A percentile compares a stretch with the other conserved stretches of the same genome.
Conservation (phyloP, 257 asterid species). For the Petunia axillaris region DNA sequence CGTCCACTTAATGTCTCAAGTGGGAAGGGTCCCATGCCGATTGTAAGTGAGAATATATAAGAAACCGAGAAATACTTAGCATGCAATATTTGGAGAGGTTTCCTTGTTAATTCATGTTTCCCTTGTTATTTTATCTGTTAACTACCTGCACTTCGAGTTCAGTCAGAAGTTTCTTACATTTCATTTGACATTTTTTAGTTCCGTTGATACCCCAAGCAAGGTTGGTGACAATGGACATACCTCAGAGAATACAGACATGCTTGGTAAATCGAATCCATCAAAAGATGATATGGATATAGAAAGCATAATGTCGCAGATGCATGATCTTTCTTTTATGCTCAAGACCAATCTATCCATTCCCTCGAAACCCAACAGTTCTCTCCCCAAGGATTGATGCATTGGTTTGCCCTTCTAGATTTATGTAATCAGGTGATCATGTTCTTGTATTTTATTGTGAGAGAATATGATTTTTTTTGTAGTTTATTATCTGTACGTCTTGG, state of each 20-base stretch:
- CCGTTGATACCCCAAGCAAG: constrained; percentile 25
- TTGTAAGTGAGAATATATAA: neutral
- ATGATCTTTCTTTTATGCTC: constrained; percentile 59
- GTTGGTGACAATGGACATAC: constrained; percentile 24
- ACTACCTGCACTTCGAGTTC: neutral
- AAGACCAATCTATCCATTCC: constrained; percentile 43
- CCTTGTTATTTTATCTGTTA: neutral
- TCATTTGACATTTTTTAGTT: constrained; percentile 29
- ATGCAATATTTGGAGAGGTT: constrained; percentile 3
- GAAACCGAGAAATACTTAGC: neutral
- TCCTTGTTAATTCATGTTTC: neutral
- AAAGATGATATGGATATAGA: constrained; percentile 32
- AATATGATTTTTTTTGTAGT: constrained; percentile 8
- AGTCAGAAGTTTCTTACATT: neutral
- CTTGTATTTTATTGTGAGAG: constrained; percentile 16
- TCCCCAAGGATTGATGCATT: neutral
- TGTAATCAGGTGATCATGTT: constrained; percentile 13
- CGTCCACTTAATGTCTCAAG: neutral
- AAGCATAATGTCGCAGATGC: constrained; percentile 45
- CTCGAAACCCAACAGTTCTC: constrained; percentile 31
- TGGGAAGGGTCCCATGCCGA: neutral
- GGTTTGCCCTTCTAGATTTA: neutral
- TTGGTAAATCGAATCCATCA: constrained; percentile 19
- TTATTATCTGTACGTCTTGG: neutral
- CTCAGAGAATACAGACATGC: constrained; percentile 18